Conservation (phyloP, 2,329 filamentous ascomycete genomes). For the Ophiostoma quercus region DNA sequence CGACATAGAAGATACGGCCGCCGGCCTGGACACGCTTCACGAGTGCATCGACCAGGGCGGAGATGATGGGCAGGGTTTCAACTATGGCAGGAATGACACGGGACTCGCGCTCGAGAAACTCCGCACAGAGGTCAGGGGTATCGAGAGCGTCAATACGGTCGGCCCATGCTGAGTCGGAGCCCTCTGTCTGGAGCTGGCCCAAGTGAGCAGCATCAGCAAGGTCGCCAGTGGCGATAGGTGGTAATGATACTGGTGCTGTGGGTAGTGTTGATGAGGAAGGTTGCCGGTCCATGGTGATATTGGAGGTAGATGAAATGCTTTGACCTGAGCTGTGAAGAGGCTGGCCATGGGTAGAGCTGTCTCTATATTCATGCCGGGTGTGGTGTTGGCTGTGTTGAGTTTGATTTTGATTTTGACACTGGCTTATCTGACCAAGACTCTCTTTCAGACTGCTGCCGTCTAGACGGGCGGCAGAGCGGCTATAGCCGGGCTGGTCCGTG, state of each 20-base stretch:
- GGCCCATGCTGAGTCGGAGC: constrained; percentile 16
- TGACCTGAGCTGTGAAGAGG: not conserved
- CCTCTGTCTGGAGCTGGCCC: constrained; percentile 20
- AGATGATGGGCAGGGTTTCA: constrained; percentile 33
- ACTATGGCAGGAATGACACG: constrained; percentile 33
- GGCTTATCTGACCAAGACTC: not conserved
- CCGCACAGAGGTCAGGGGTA: constrained; percentile 21
- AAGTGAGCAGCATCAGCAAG: constrained; percentile 11
- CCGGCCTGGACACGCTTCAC: constrained; percentile 33
- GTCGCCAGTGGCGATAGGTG: not conserved
- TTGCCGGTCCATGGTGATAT: not conserved
- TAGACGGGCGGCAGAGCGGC: not conserved
- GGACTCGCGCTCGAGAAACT: constrained; percentile 35
- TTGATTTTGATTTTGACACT: not conserved
- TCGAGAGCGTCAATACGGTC: constrained; percentile 20
- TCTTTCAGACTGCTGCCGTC: not conserved
- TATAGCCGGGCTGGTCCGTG: not conserved
- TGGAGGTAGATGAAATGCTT: not conserved
- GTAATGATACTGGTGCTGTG: no score
- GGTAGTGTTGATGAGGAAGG: not conserved
- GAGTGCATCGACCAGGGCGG: constrained; percentile 34
- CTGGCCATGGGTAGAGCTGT: not conserved
- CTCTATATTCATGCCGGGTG: not conserved
- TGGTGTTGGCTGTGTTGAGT: not conserved
- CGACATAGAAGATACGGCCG: constrained; percentile 38